phyloP scores from a whole-genome alignment of 164 flowering plant species.

The Malania oleifera region DNA sequence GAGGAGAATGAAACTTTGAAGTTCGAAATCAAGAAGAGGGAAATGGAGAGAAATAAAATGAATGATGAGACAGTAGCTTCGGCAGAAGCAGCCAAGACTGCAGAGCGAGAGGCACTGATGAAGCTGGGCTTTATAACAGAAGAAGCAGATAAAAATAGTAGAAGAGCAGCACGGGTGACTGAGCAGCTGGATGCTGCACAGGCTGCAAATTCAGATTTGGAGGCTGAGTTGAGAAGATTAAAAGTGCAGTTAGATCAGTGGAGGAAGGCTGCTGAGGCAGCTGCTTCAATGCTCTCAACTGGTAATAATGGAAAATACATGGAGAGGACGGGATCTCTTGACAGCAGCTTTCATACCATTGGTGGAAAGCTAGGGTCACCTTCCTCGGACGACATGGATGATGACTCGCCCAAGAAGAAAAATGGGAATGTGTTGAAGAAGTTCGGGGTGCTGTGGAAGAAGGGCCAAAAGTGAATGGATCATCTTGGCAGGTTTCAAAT shows the following conservation, averaged over 20 bases:
- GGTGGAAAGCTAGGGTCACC: slow-evolving; percentile 26
- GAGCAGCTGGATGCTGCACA: slow-evolving; percentile 61
- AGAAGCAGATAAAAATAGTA: slow-evolving; percentile 35
- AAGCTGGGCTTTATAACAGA: slow-evolving; percentile 27
- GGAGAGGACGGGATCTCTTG: slow-evolving; percentile 30
- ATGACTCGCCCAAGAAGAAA: slow-evolving; percentile 44
- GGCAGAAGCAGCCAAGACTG: slow-evolving; percentile 25
- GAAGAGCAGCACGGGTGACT: slow-evolving; percentile 31
- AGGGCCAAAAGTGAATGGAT: slow-evolving; percentile 27
- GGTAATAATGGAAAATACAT: slow-evolving; percentile 32
- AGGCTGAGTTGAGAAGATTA: slow-evolving; percentile 70
- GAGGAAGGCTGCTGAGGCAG: slow-evolving; percentile 99
- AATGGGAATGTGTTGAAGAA: slow-evolving; percentile 46
- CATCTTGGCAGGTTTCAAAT: slow-evolving; percentile 5
- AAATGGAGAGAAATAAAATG: slow-evolving; percentile 20
- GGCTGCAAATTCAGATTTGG: slow-evolving; percentile 51
- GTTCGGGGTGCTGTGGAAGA: slow-evolving; percentile 45
- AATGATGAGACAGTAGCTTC: slow-evolving; percentile 22
- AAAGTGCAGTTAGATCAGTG: slow-evolving; percentile 95
- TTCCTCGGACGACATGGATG: slow-evolving; percentile 32
- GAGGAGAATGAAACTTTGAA: slow-evolving; percentile 34
- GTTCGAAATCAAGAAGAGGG: slow-evolving; percentile 21
- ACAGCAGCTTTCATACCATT: slow-evolving; percentile 18
- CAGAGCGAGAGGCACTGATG: slow-evolving; percentile 31
- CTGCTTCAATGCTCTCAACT: slow-evolving; percentile 64